Conservation (phyloP, 495 filamentous ascomycete species). For the Schizothecium vesticola region DNA sequence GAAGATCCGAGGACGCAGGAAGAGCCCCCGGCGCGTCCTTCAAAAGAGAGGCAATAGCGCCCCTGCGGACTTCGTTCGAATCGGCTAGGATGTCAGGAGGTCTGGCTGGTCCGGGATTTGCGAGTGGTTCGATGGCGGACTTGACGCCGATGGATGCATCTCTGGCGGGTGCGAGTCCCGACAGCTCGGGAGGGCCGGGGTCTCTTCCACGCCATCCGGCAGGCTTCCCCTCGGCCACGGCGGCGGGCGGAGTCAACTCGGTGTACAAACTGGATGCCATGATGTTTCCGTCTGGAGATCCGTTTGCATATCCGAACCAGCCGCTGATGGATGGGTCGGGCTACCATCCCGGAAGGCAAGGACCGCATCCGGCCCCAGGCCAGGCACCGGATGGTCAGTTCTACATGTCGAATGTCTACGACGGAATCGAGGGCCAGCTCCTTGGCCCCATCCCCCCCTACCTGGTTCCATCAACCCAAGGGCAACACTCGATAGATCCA, state of each 20-base stretch:
- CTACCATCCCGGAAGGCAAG: conserved; percentile 17
- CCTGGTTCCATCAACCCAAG: conserved; percentile 33
- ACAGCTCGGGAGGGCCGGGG: conserved; percentile 19
- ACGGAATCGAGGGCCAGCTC: conserved; percentile 45
- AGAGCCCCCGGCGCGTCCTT: conserved; percentile 29
- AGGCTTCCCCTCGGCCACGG: conserved; percentile 25
- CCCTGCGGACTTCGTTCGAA: conserved; percentile 28
- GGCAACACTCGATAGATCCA: conserved; percentile 34
- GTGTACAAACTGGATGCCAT: conserved; percentile 74
- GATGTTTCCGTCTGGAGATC: conserved; percentile 90
- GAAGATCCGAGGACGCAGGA: conserved; percentile 47
- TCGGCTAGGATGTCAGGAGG: conserved; percentile 13
- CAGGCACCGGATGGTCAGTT: conserved; percentile 31
- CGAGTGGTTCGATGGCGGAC: conserved; percentile 23
- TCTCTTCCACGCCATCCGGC: conserved; percentile 16
- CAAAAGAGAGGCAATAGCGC: conserved; percentile 26
- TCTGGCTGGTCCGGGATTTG: conserved; percentile 23
- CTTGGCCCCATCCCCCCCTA: conserved; percentile 43
- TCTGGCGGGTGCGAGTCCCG: conserved; percentile 20
- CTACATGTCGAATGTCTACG: conserved; percentile 39
- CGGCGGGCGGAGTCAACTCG: conserved; percentile 36
- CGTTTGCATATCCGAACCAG: conserved; percentile 84
- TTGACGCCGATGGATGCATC: conserved; percentile 29
- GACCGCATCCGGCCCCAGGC: conserved; percentile 14
- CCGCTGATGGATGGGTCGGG: conserved; percentile 57